These are phyloP conservation scores for Hirsutella minnesotensis DNA, from an alignment of 2,329 filamentous ascomycete species.

Conservation along the genomic window DNA sequence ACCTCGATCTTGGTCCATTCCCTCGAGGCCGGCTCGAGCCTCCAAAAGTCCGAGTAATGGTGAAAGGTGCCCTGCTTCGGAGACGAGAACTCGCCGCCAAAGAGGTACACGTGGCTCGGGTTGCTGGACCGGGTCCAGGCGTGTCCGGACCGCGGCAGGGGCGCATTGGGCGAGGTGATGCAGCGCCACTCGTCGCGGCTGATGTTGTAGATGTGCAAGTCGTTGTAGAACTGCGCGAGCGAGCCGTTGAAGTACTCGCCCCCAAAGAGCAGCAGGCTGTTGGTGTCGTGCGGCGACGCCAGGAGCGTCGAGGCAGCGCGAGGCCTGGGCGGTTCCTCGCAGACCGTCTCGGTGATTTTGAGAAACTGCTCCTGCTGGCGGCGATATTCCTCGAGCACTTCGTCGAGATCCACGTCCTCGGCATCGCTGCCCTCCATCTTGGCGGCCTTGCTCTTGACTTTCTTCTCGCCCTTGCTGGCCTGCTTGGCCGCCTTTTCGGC, in stretches of 20 bases:
- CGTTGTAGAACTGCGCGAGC: conserved; percentile 61
- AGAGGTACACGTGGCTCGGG: conserved; percentile 74
- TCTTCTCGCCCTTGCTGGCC: conserved; percentile 83
- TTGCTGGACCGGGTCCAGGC: conserved; percentile 90
- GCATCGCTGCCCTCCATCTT: conserved; percentile 73
- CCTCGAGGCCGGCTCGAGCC: conserved; percentile 67
- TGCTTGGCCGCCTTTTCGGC: conserved; percentile 65
- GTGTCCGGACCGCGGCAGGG: conserved; percentile 82
- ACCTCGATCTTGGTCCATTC: conserved; percentile 88
- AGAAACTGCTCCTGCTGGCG: conserved; percentile 88
- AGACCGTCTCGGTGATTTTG: conserved; percentile 76
- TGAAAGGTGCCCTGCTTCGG: conserved; percentile 98
- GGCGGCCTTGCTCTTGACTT: conserved; percentile 57
- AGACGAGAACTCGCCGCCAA: conserved; percentile 91
- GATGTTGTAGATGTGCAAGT: conserved; percentile 60
- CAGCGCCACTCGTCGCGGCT: conserved; percentile 83
- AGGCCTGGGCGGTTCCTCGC: conserved; percentile 60
- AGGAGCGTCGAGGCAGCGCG: conserved; percentile 73
- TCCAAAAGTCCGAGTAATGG: conserved; percentile 98
- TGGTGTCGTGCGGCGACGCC: conserved; percentile 73
- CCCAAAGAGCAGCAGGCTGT: conserved; percentile 83
- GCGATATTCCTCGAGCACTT: conserved; percentile 84
- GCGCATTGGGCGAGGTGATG: conserved; percentile 83
- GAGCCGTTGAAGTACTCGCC: conserved; percentile 95
- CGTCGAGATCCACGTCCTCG: conserved; percentile 87